Conservation (phyloP, 495 filamentous ascomycete genomes). For the Penicillium pancosmium region DNA sequence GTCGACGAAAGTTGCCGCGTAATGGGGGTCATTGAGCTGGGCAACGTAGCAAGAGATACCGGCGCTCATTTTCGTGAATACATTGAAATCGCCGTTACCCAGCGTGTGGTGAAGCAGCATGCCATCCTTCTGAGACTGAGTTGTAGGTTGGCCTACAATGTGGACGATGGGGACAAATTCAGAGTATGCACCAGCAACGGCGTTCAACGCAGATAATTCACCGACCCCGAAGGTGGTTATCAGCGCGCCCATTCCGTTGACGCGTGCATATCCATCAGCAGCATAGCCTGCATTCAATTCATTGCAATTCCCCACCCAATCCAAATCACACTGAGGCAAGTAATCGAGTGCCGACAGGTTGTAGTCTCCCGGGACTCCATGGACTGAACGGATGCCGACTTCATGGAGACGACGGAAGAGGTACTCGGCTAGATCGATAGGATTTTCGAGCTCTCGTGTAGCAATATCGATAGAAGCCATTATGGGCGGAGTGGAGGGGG, state of each 20-base stretch:
- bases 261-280: constrained; percentile 70
- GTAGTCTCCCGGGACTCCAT: constrained; percentile 67
- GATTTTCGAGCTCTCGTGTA: constrained; percentile 55
- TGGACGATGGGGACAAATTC: constrained; percentile 66
- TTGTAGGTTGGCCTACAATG: constrained; percentile 64
- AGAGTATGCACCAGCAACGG: constrained; percentile 65
- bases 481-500: constrained; percentile 14
- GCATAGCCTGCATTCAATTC: constrained; percentile 75
- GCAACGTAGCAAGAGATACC: constrained; percentile 71
- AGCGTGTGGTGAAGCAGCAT: constrained; percentile 90
- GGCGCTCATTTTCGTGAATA: constrained; percentile 78
- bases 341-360: constrained; percentile 64
- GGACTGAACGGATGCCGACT: constrained; percentile 61
- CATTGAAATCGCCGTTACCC: constrained; percentile 86
- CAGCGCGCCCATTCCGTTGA: constrained; percentile 66
- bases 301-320: constrained; percentile 72
- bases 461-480: constrained; percentile 56
- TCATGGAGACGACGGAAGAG: constrained; percentile 65
- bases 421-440: constrained; percentile 62
- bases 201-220: constrained; percentile 70
- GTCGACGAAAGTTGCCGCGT: constrained; percentile 77
- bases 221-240: constrained; percentile 74
- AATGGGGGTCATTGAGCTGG: constrained; percentile 66
- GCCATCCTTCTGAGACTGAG: constrained; percentile 52
- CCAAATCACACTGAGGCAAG: constrained; percentile 56